Evolutionary conservation across 768 basidiomycete species (phyloP).

Genomic region (Trametes elegans): DNA sequence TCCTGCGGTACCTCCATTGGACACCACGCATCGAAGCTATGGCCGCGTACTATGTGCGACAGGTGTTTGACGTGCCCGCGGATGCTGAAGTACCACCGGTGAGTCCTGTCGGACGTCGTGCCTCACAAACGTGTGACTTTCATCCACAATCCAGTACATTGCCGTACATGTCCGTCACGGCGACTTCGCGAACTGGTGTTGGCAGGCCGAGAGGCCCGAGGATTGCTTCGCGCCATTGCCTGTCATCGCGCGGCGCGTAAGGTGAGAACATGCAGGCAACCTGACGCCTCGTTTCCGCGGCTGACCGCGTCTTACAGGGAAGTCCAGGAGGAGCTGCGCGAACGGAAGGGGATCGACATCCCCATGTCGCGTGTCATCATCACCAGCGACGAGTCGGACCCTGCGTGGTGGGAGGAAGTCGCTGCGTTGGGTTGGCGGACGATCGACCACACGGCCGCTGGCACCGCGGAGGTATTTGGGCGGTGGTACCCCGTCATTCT

Average conservation of each 20-base stretch:
- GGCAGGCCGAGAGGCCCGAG: slow-evolving; percentile 26
- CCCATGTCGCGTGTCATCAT: slow-evolving; percentile 36
- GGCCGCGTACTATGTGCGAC: slow-evolving; percentile 31
- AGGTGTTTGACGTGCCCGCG: slow-evolving; percentile 27
- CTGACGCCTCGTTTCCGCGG: too few relatives aligned
- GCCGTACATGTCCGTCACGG: slow-evolving; percentile 35
- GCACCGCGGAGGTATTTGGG: slow-evolving; percentile 35
- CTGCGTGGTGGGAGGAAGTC: slow-evolving; percentile 39
- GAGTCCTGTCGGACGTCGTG: too few relatives aligned
- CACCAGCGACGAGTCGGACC: slow-evolving; percentile 43
- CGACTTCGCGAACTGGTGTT: slow-evolving; percentile 38
- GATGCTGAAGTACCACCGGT: slow-evolving; percentile 33
- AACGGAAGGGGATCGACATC: slow-evolving; percentile 30
- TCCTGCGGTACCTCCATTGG: slow-evolving; percentile 36
- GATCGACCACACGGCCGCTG: slow-evolving; percentile 32
- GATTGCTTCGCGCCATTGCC: slow-evolving; percentile 41
- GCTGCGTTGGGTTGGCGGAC: slow-evolving; percentile 36
- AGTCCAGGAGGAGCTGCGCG: slow-evolving; percentile 36
- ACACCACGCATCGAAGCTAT: slow-evolving; percentile 29
- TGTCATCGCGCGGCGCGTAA: slow-evolving; percentile 32
- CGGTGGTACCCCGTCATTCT: slow-evolving; percentile 61
- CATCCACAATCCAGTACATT: slow-evolving; percentile 29
- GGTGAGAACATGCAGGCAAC: too few relatives aligned
- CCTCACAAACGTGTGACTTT: neutral
- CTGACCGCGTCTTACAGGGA: slow-evolving; percentile 31